A percentile compares a stretch with the other conserved stretches of the same genome.
Conservation (phyloP, 768 basidiomycete species). For the Pisolithus tinctorius region DNA sequence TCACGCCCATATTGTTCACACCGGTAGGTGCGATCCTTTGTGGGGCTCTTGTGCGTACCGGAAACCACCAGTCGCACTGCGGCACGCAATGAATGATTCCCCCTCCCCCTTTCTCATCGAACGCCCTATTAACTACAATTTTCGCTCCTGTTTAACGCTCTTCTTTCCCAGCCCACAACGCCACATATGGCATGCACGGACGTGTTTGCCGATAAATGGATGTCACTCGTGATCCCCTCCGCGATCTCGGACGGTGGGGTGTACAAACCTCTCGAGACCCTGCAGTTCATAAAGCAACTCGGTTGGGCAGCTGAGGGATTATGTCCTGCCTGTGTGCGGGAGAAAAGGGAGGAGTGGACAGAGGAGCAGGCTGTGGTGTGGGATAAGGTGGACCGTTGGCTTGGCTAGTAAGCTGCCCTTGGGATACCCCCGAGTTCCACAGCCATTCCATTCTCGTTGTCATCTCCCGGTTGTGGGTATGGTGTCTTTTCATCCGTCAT, state of each 20-base stretch:
- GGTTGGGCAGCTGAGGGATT: conserved; percentile 56
- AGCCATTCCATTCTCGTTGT: too few relatives aligned
- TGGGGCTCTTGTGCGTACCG: neutral
- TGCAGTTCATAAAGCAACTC: conserved; percentile 50
- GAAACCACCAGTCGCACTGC: neutral
- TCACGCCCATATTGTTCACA: conserved; percentile 69
- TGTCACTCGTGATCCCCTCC: conserved; percentile 60
- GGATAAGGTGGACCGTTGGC: conserved; percentile 56
- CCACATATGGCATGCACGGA: conserved; percentile 72
- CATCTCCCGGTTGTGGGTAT: too few relatives aligned
- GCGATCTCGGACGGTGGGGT: conserved; percentile 57
- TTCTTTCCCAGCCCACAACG: conserved; percentile 37
- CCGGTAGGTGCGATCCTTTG: conserved; percentile 29
- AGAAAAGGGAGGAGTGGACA: conserved; percentile 63
- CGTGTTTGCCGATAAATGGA: conserved; percentile 66
- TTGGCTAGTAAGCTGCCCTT: conserved; percentile 15
- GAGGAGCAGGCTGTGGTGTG: conserved; percentile 54
- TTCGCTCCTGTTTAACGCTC: neutral
- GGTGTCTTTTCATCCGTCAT: too few relatives aligned
- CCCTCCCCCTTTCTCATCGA: neutral
- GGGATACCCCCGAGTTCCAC: too few relatives aligned
- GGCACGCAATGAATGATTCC: neutral
- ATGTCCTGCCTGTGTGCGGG: conserved; percentile 49
- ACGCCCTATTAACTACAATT: neutral
- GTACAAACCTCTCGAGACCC: conserved; percentile 65